Conservation (phyloP, 441 rosid species). For the Pelargonium myrrhifolium region DNA sequence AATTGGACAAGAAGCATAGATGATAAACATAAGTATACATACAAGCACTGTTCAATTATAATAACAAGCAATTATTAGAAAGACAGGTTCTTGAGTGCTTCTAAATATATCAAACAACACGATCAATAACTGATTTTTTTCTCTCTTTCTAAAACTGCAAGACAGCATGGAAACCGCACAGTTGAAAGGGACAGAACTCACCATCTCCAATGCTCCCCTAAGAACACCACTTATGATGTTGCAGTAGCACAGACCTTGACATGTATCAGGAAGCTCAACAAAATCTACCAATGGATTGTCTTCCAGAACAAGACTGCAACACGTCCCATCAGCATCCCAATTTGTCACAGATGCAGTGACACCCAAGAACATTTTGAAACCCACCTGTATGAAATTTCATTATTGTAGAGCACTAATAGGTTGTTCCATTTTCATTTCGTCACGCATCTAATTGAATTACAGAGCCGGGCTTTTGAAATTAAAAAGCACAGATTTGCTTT, state of each 20-base stretch:
- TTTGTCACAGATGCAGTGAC: slow-evolving; percentile 74
- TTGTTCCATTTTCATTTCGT: no score
- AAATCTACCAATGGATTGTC: slow-evolving; percentile 88
- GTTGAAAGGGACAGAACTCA: slow-evolving; percentile 22
- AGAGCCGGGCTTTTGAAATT: not conserved
- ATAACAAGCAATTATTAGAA: not conserved
- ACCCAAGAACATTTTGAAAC: slow-evolving; percentile 92
- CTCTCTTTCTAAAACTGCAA: not conserved
- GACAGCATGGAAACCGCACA: not conserved
- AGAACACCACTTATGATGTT: slow-evolving; percentile 83
- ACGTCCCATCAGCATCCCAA: slow-evolving; percentile 85
- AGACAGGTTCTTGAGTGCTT: not conserved
- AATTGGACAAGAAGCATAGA: not conserved
- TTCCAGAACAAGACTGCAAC: slow-evolving; percentile 68
- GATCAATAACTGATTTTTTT: no score
- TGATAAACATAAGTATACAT: not conserved
- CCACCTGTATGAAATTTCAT: slow-evolving; percentile 46
- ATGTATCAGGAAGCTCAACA: slow-evolving; percentile 83
- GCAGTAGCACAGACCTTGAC: slow-evolving; percentile 89
- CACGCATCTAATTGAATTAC: not conserved
- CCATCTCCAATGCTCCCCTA: slow-evolving; percentile 92
- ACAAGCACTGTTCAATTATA: not conserved
- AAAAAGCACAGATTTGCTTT: no score
- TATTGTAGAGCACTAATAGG: not conserved
- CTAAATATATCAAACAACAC: no score